Conservation (phyloP, 1,139 yeast species). For the Yamadazyma friedrichii region DNA sequence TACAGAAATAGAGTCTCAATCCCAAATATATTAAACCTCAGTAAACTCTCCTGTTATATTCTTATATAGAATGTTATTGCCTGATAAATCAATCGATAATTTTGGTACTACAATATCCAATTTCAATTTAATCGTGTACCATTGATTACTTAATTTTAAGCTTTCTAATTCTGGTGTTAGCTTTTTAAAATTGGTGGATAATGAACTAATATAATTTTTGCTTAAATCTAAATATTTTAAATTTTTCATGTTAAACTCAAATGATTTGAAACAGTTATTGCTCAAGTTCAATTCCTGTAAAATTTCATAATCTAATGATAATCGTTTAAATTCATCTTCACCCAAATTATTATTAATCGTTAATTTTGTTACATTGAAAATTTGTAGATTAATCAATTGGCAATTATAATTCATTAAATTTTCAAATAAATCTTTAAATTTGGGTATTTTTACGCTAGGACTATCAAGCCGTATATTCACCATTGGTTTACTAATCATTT, state of each 20-base stretch:
- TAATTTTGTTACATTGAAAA: background rate
- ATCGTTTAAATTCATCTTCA: background rate
- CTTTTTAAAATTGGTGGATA: background rate
- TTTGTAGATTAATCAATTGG: background rate
- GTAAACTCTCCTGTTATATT: too few species aligned
- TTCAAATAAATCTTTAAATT: background rate
- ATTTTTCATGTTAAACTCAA: background rate
- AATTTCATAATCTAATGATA: background rate
- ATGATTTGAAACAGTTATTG: background rate
- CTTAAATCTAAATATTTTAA: background rate
- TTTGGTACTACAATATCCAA: background rate
- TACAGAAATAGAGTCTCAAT: too few species aligned
- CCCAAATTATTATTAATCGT: background rate
- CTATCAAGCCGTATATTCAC: background rate
- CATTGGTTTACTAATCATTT: background rate
- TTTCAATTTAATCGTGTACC: constrained; percentile 8
- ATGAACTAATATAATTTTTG: background rate
- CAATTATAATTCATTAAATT: background rate
- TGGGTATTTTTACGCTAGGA: background rate
- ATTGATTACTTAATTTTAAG: background rate
- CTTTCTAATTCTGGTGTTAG: background rate
- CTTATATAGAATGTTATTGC: constrained; percentile 7
- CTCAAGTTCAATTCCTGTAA: background rate
- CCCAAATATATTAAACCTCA: background rate
- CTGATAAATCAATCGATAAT: background rate